Evolutionary conservation across 179 eudicot species (phyloP), one percentile per base, ranked within the genome.

Genomic region (Vitellaria paradoxa): DNA sequence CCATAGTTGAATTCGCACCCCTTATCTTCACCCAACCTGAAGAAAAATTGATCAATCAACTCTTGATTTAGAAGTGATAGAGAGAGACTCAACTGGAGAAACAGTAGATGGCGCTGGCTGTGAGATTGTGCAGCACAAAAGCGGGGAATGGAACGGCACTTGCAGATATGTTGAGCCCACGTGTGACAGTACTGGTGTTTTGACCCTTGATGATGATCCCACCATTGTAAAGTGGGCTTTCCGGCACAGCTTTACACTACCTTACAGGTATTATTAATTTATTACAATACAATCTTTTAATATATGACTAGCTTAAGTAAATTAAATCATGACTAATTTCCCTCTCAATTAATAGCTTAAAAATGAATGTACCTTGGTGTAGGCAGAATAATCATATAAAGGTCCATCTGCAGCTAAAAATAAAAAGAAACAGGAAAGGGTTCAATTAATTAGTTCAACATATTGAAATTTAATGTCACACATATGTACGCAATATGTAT

Each of bases 11-110:
- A 61, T 76, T 83, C 46, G 80, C 82, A 75, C 83, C 91, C 50
- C 68, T 75, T 75, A 88, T 83, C 73, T 71, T 88, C 62, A 92
- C 73, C 97, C 97, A 92, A 86, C 85, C 97, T 92, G n/a, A 57
- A 30, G 37, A 30, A 30, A 30, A 30, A 30, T 30, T 30, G 37
- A 30, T 30, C 37, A 30, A 30, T 30, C 37, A 30, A 30, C 37
- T 30, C 37, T 30, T 30, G 37, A 4, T 57, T 57, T 57, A 57
- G 5, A 57, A 57, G 66, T 63, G 11, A 63, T 8, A 26, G 42
- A 24, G 42, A 1, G 13, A 30, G 10, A 83, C 84, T 71, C 66
- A 73, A 88, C 93, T 85, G 10, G 90, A 90, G 75, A 90, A 88
- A 66, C 82, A 46, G 79, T 85, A 90, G 76, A 81, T 73, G 50